phyloP scores from a whole-genome alignment of 2,329 filamentous ascomycete species.

The Aureobasidium sp. region DNA sequence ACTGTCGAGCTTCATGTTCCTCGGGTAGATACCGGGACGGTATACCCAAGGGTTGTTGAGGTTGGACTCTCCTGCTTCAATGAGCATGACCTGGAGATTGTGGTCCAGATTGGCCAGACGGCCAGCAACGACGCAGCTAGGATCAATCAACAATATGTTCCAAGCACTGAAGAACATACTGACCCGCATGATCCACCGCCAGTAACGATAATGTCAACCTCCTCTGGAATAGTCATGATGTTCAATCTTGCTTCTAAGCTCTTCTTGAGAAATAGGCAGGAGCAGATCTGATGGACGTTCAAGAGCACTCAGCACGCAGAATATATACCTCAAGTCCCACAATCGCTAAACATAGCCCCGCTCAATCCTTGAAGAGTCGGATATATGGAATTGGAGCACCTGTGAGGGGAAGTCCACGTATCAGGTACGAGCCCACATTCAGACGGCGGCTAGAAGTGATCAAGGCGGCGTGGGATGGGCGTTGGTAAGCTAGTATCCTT shows the following conservation, averaged over 20 bases:
- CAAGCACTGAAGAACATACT: not conserved
- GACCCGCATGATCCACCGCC: conserved; percentile 65
- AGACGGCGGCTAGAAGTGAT: not conserved
- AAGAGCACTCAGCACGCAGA: not conserved
- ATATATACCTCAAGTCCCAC: conserved; percentile 4
- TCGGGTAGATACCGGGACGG: conserved; percentile 68
- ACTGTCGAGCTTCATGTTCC: conserved; percentile 72
- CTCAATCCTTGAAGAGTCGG: not conserved
- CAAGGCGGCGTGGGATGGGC: not conserved
- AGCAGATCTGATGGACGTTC: not conserved
- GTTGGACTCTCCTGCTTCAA: conserved; percentile 66
- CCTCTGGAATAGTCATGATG: conserved; percentile 60
- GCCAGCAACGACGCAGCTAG: conserved; percentile 41
- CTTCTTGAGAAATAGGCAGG: not conserved
- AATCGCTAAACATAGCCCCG: conserved; percentile 1
- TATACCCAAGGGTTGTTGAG: conserved; percentile 73
- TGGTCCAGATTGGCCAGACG: conserved; percentile 69
- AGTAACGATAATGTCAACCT: conserved; percentile 75
- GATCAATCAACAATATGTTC: conserved; percentile 18
- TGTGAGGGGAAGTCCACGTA: not conserved
- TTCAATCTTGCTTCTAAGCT: not conserved
- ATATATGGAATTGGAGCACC: not conserved
- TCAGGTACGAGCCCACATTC: not conserved
- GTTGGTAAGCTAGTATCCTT: not conserved
- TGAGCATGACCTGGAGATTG: conserved; percentile 62